A percentile compares a stretch with the other conserved stretches of the same genome.
Evolutionary conservation across 2,329 filamentous ascomycete genomes (phyloP).

Genomic region (Epichloe festucae): DNA sequence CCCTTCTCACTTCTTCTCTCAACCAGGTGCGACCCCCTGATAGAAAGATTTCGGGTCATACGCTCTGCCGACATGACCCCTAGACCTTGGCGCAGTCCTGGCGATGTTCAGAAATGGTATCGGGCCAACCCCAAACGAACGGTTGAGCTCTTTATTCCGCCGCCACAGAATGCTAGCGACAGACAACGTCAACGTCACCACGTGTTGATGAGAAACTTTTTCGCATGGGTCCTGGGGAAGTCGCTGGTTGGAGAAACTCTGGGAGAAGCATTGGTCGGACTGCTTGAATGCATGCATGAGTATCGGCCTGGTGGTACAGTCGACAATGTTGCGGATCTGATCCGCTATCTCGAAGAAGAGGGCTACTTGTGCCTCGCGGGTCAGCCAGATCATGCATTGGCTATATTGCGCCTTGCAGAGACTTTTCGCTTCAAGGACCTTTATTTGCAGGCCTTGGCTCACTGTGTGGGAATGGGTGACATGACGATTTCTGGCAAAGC

Average conservation of each 20-base stretch:
- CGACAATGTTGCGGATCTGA: conserved; percentile 37
- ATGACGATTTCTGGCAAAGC: conserved; percentile 34
- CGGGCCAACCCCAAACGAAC: conserved; percentile 17
- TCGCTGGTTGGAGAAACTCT: conserved; percentile 57
- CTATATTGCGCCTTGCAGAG: conserved; percentile 55
- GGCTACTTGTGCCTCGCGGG: conserved; percentile 57
- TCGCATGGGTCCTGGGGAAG: conserved; percentile 54
- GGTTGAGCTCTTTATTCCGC: conserved; percentile 57
- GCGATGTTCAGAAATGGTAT: conserved; percentile 21
- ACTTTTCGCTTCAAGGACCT: conserved; percentile 47
- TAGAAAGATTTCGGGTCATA: conserved; percentile 35
- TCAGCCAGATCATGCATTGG: conserved; percentile 55
- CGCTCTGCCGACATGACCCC: conserved; percentile 16
- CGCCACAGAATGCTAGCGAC: conserved; percentile 40
- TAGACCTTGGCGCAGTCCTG: conserved; percentile 11
- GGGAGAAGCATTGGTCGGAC: conserved; percentile 46
- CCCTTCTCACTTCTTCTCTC: conserved; percentile 44
- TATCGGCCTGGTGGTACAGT: conserved; percentile 47
- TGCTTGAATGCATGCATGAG: conserved; percentile 53
- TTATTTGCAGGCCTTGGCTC: conserved; percentile 61
- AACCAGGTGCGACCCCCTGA: conserved; percentile 45
- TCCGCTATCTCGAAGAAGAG: conserved; percentile 50
- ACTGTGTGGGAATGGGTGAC: conserved; percentile 68
- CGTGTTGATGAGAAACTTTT: conserved; percentile 59
- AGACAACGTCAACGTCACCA: conserved; percentile 49